Base-by-base conservation (phyloP, 768 basidiomycete species). In the Mycena haematopus region DNA sequence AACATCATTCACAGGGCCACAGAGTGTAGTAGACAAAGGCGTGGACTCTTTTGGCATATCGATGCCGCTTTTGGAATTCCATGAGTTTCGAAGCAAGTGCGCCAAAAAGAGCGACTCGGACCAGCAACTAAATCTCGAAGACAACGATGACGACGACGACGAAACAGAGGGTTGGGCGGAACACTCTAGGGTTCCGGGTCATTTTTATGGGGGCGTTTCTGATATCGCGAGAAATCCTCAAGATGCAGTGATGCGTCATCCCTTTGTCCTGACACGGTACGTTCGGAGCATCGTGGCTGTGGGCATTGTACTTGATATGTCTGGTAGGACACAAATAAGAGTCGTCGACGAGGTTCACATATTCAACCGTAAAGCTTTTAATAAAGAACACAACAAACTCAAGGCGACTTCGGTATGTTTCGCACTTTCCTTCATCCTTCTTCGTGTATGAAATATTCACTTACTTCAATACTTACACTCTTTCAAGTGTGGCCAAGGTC, bases 231-330 rank as follows among this genome's bases (percentile, higher is more conserved):
- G 40, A 47, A 29, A 65, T 25, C 64, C 59, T 21, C 64, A 63
- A 8, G 61, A 72, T 4, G 64, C 68, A 11, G 54, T 73, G 10
- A 65, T 70, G 40, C 63, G 68, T 6, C 76, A 77, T 60, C 78
- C 78, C 1, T 77, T 76, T 44, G 66, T 80, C 33, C 67, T 76
- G 9, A 77, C 77, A 52, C 73, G 76, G 76, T 76, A 46, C 14
- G 70, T 63, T 11, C 38, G 47, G 15, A 3, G 24, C 31, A 17
- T n/a, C 5, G 6, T 11, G 19, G 17, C 5, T n/a, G n/a, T n/a
- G n/a, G 10, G 19, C 7, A 50, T 47, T 14, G 15, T 24, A 25
- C 17, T n/a, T 14, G 55, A 6, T 29, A 51, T 13, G 21, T 25
- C 29, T 8, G 35, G 46, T 62, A 79, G 79, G 24, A 75, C 78